Evolutionary conservation across 768 basidiomycete genomes (phyloP).

Genomic region (Agrocybe praecox): DNA sequence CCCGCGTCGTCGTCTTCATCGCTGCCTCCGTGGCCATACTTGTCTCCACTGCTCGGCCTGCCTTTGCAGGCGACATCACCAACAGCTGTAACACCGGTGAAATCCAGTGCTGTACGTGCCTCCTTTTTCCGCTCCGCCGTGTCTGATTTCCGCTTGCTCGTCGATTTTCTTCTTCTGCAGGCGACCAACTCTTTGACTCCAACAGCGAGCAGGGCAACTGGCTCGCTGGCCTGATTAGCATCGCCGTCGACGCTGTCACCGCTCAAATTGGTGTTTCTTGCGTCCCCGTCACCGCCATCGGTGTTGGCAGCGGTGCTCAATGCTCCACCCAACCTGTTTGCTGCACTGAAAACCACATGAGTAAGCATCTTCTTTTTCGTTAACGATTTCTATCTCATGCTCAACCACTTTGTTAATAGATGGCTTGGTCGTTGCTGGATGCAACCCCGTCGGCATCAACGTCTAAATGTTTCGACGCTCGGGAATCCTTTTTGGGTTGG

Average conservation of each 20-base stretch:
- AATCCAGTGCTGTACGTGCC: conserved; percentile 28
- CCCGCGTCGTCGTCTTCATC: conserved; percentile 26
- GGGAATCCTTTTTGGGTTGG: too few species aligned
- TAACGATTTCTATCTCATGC: background rate
- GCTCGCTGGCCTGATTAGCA: conserved; percentile 7
- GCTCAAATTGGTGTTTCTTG: conserved; percentile 19
- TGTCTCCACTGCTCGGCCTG: conserved; percentile 27
- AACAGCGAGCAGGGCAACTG: background rate
- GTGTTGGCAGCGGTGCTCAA: conserved; percentile 11
- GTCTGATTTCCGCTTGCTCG: background rate
- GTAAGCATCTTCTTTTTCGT: conserved; percentile 15
- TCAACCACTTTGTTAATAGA: conserved; percentile 5
- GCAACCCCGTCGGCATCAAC: conserved; percentile 30
- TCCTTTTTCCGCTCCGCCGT: background rate
- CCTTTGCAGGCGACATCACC: conserved; percentile 4
- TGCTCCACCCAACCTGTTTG: conserved; percentile 23
- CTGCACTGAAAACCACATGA: conserved; percentile 26
- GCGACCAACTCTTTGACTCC: conserved; percentile 18
- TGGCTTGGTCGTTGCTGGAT: conserved; percentile 27
- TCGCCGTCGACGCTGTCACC: conserved; percentile 4
- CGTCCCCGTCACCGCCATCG: conserved; percentile 23
- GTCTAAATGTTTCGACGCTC: conserved; percentile 10
- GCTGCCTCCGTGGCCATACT: conserved; percentile 25
- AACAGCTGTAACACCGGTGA: conserved; percentile 29
- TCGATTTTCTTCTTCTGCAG: background rate